Base-by-base conservation (phyloP, 805 yeast genomes). In the Ogataea ramenticola region DNA sequence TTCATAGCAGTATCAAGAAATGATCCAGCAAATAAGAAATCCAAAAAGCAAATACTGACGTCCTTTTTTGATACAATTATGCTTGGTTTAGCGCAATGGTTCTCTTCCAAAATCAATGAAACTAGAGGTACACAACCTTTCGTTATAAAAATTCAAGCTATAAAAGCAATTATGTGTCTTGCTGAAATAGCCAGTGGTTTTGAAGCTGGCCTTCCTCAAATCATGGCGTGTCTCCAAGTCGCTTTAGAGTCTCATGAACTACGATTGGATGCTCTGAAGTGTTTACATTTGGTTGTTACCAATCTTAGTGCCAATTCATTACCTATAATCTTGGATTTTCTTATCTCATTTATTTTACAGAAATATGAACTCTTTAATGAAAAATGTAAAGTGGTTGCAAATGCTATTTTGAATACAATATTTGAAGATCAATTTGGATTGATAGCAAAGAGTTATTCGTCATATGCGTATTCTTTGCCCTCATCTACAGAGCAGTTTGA, bases 171-270 rank as follows among this genome's bases (percentile, higher is more conserved):
- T 27, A 77, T 81, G 33, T 77, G 82, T 45, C 62, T 91, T 21
- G 77, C 86, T 7, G 68, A 72, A 36, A 62, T 79, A 2, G 65
- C 79, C 2, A 45, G 53, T 2, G 73, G 74, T 6, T 66, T 60
- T 43, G 63, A 71, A 22, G 69, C 80, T 15, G 75, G 85, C 27
- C 74, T 78, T 4, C 95, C 96, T 0, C 98, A 90, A 57, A 77
- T 91, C 4, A 82, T 87, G 46, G 84, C 95, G 2, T 85, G 95
- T 53, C 65, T 91, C 12, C 96, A 88, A 56, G 80, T 89, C 1
- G 82, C 91, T 0, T 62, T 90, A 20, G 89, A 82, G 34, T 74
- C 73, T 17, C 64, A 72, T 0, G 79, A 77, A 21, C 70, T 89
- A 14, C 82, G 82, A 46, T 65, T 66, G 15, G 73, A 74, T 34